phyloP scores from a whole-genome alignment of 2,329 filamentous ascomycete genomes.

The Xylariales sp. region DNA sequence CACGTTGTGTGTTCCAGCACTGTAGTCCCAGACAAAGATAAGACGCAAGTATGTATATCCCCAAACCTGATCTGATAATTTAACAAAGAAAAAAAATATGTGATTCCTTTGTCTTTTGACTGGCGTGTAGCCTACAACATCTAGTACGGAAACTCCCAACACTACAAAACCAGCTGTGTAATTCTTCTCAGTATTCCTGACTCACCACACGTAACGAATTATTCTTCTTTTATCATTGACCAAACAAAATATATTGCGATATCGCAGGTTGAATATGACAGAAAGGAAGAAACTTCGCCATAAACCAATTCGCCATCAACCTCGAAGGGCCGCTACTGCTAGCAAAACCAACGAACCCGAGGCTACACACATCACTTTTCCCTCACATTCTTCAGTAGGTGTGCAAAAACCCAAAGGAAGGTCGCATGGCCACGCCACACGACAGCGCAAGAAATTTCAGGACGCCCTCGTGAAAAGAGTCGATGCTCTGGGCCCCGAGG shows the following conservation, averaged over 20 bases:
- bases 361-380: too few species aligned
- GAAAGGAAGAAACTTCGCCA: background rate
- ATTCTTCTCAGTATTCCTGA: background rate
- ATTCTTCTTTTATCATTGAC: background rate
- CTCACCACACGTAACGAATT: background rate
- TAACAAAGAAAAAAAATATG: background rate
- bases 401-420: slow-evolving; percentile 14
- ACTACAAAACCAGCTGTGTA: background rate
- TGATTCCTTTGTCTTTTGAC: background rate
- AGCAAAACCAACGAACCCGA: background rate
- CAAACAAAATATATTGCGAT: background rate
- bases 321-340: slow-evolving; percentile 2
- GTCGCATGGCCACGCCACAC: background rate
- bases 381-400: background rate
- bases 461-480: slow-evolving; percentile 26
- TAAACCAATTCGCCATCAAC: slow-evolving; percentile 18
- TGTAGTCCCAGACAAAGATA: background rate
- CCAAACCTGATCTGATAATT: background rate
- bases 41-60: too few species aligned
- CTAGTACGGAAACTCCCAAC: background rate
- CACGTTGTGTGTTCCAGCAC: background rate
- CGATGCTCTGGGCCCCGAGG: slow-evolving; percentile 15
- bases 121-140: background rate
- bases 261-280: background rate
- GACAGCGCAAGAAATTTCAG: slow-evolving; percentile 24